Evolutionary conservation across 345 rosid species (phyloP).

Genomic region (Gossypium anomalum): DNA sequence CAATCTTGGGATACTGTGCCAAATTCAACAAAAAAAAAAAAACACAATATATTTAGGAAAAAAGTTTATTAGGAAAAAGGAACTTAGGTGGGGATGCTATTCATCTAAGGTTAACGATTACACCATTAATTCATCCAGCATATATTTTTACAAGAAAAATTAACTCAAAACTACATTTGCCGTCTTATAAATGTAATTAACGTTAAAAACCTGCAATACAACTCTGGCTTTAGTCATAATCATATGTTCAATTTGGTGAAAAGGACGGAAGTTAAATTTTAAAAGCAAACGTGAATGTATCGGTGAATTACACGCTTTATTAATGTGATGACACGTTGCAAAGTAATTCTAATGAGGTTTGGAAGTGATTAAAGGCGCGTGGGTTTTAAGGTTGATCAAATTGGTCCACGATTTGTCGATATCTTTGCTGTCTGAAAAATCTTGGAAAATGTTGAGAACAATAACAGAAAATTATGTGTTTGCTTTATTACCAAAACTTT

Average conservation of each 20-base stretch:
- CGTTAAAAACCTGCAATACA: not conserved
- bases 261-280: not conserved
- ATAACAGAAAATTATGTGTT: too few relatives aligned
- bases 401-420: too few relatives aligned
- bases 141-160: too few relatives aligned
- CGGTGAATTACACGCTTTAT: not conserved
- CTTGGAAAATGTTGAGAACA: not conserved
- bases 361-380: not conserved
- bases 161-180: not conserved
- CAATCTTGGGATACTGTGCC: slow-evolving; percentile 3
- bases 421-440: too few relatives aligned
- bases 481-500: too few relatives aligned
- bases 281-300: not conserved
- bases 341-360: too few relatives aligned
- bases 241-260: too few relatives aligned
- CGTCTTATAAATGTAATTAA: not conserved
- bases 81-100: too few relatives aligned
- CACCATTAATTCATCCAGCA: too few relatives aligned
- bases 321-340: not conserved
- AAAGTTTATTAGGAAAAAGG: too few relatives aligned
- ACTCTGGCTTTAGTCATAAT: not conserved
- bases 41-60: not conserved
- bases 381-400: not conserved
- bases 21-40: not conserved
- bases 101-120: too few relatives aligned